Conservation (phyloP, 1,284 basidiomycete species). For the Leccinum subrobustum region DNA sequence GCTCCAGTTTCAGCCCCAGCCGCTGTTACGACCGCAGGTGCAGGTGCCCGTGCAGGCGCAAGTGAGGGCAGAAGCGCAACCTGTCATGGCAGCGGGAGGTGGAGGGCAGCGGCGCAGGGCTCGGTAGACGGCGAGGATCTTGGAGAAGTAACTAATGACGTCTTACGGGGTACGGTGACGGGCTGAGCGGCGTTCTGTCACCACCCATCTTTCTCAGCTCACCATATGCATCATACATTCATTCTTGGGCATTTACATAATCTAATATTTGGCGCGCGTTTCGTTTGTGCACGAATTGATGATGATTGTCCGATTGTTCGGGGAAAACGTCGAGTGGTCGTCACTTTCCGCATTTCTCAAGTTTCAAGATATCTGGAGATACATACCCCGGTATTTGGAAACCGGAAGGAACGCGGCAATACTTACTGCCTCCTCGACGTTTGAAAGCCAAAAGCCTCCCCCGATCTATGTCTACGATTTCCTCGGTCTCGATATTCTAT, state of each 20-base stretch:
- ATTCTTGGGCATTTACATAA: not conserved
- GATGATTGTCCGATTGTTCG: not conserved
- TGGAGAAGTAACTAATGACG: not conserved
- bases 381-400: not conserved
- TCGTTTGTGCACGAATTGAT: not conserved
- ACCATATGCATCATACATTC: not conserved
- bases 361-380: not conserved
- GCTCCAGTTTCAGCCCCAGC: not conserved
- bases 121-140: slow-evolving; percentile 3
- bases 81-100: slow-evolving; percentile 6
- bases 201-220: not conserved
- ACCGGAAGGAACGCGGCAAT: not conserved
- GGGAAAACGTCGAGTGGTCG: not conserved
- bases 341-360: not conserved
- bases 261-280: not conserved
- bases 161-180: not conserved
- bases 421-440: not conserved
- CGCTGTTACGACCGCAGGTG: not conserved
- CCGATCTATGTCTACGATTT: not conserved
- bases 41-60: not conserved
- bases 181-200: not conserved
- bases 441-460: not conserved
- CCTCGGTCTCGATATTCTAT: not conserved
- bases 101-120: slow-evolving; percentile 6
- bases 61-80: not conserved